These are phyloP conservation scores for Candida pini DNA, from an alignment of 805 yeast genomes.

Conservation along the genomic window DNA sequence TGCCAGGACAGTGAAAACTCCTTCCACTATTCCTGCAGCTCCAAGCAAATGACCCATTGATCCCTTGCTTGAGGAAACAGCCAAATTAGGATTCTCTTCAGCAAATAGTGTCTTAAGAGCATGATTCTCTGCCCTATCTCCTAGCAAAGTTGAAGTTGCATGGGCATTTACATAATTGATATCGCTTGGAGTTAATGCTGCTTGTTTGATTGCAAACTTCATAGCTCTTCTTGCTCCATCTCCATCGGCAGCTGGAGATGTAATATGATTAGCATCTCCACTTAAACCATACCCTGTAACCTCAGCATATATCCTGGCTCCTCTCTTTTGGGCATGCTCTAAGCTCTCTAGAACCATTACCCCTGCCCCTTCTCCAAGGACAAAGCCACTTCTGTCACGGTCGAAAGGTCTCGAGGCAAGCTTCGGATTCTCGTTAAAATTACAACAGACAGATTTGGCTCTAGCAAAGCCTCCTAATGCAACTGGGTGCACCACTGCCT, in stretches of 20 bases:
- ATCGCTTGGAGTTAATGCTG: constrained; percentile 39
- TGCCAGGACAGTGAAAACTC: constrained; percentile 72
- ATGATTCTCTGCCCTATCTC: constrained; percentile 80
- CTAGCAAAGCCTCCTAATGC: constrained; percentile 89
- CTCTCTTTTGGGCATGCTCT: constrained; percentile 66
- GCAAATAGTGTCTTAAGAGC: constrained; percentile 61
- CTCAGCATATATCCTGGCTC: constrained; percentile 71
- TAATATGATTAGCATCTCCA: constrained; percentile 90
- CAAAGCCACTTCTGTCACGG: constrained; percentile 72
- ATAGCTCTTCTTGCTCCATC: constrained; percentile 82
- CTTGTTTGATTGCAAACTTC: constrained; percentile 61
- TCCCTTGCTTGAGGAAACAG: constrained; percentile 82
- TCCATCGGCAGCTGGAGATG: constrained; percentile 83
- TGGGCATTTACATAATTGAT: constrained; percentile 90
- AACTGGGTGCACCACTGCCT: constrained; percentile 78
- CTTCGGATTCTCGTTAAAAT: constrained; percentile 53
- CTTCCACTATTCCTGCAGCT: constrained; percentile 94
- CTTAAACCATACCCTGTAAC: constrained; percentile 83
- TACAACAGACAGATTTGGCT: constrained; percentile 71
- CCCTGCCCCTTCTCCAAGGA: constrained; percentile 91
- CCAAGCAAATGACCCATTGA: constrained; percentile 92
- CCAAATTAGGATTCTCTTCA: constrained; percentile 31
- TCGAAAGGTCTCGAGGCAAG: constrained; percentile 88
- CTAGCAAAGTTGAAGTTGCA: constrained; percentile 88
- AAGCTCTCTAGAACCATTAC: constrained; percentile 69